Conservation (phyloP, 2,329 filamentous ascomycete genomes). For the Alternaria atra region DNA sequence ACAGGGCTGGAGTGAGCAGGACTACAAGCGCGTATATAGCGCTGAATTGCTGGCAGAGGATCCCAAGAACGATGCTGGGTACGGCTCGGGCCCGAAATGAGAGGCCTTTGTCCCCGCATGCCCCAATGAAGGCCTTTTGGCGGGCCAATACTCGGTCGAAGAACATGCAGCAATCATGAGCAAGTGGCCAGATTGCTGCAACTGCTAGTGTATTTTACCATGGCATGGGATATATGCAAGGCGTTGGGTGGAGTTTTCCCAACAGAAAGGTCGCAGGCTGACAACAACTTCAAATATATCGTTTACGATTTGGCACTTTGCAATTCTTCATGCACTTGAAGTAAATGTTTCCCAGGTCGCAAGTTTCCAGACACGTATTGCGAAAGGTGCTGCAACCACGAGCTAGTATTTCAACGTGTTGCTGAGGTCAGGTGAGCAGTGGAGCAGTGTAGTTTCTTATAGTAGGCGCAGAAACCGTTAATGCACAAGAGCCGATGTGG, state of each 20-base stretch:
- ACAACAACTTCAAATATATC: neutral
- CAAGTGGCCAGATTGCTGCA: neutral
- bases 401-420: neutral
- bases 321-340: neutral
- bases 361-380: neutral
- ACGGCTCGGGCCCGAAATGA: conserved; percentile 30
- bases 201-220: neutral
- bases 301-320: neutral
- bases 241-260: conserved; percentile 3
- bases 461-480: neutral
- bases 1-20: conserved; percentile 48
- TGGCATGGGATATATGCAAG: neutral
- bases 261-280: neutral
- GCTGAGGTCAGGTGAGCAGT: no score
- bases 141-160: neutral
- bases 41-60: conserved; percentile 33
- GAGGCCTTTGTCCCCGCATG: neutral
- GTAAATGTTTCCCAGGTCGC: neutral
- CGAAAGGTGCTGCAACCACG: neutral
- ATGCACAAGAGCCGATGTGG: neutral
- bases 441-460: neutral
- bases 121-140: neutral
- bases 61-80: conserved; percentile 36
- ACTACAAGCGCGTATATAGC: conserved; percentile 45
- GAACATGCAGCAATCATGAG: neutral